Conservation (phyloP, 2,329 filamentous ascomycete genomes). For the Diplodia seriata region DNA sequence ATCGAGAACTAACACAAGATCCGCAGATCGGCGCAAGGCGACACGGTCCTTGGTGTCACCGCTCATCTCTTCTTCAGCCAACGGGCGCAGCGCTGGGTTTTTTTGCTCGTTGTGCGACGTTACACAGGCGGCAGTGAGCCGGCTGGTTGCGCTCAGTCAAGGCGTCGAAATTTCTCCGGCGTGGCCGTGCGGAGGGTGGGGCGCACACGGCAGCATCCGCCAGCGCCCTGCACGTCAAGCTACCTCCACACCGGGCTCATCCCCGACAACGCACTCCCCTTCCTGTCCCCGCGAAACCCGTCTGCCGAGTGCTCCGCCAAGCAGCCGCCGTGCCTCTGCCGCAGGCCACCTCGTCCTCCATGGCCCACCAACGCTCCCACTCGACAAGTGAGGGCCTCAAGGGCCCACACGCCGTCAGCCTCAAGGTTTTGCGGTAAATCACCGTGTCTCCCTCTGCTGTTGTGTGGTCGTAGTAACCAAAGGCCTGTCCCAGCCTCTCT, state of each 20-base stretch:
- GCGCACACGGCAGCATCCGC: conserved; percentile 27
- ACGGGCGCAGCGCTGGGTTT: not conserved
- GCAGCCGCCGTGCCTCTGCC: not conserved
- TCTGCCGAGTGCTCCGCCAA: conserved; percentile 5
- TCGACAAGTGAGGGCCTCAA: conserved; percentile 49
- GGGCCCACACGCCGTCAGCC: conserved; percentile 77
- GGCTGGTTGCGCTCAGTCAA: conserved; percentile 2
- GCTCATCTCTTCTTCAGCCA: conserved; percentile 32
- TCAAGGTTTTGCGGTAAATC: conserved; percentile 85
- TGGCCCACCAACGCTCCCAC: conserved; percentile 50
- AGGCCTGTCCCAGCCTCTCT: conserved; percentile 69
- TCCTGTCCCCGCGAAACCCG: conserved; percentile 2
- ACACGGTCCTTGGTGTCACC: conserved; percentile 36
- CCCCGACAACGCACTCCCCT: conserved; percentile 8
- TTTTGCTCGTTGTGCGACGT: not conserved
- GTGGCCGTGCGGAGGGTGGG: not conserved
- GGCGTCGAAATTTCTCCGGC: conserved; percentile 26
- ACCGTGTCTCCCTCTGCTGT: conserved; percentile 40
- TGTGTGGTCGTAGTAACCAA: conserved; percentile 7
- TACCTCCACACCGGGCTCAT: conserved; percentile 15
- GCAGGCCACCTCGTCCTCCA: conserved; percentile 32
- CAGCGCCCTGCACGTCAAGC: conserved; percentile 25
- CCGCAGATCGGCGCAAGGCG: conserved; percentile 51
- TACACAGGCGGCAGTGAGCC: conserved; percentile 10
- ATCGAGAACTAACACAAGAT: conserved; percentile 53